phyloP scores from a whole-genome alignment of 495 filamentous ascomycete species.

The Penicillium flavigenum region DNA sequence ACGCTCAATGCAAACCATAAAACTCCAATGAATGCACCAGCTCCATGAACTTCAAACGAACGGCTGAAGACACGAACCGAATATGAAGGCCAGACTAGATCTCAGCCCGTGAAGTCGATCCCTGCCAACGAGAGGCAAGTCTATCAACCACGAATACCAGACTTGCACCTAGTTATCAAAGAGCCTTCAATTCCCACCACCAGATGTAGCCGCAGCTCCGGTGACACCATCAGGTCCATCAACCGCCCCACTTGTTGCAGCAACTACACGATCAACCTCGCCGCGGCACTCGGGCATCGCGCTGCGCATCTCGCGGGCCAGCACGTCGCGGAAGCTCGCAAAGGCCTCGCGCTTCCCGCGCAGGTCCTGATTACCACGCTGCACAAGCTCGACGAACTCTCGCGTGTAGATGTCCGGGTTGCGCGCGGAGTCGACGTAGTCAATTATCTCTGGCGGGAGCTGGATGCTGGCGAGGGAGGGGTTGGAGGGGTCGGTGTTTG shows the following conservation, averaged over 20 bases:
- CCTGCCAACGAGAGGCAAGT: background rate
- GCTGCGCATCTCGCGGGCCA: conserved; percentile 74
- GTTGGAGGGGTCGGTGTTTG: conserved; percentile 47
- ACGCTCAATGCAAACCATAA: conserved; percentile 6
- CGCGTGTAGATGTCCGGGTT: conserved; percentile 99
- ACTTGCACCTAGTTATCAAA: background rate
- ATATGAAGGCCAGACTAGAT: background rate
- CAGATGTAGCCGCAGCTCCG: background rate
- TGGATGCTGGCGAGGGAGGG: conserved; percentile 48
- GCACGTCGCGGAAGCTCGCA: conserved; percentile 70
- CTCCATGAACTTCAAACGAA: background rate
- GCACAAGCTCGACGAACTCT: conserved; percentile 90
- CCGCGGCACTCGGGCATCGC: conserved; percentile 73
- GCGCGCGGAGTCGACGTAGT: conserved; percentile 88
- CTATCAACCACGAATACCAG: background rate
- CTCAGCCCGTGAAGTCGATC: background rate
- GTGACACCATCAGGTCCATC: conserved; percentile 5
- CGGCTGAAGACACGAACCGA: background rate
- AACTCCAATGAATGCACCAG: conserved; percentile 10
- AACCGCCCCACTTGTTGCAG: conserved; percentile 35
- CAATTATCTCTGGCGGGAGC: conserved; percentile 85
- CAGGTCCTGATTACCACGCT: conserved; percentile 78
- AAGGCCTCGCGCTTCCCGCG: conserved; percentile 85
- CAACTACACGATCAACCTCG: conserved; percentile 66
- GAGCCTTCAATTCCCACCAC: conserved; percentile 2